phyloP scores from a whole-genome alignment of 441 rosid genomes.

The Erodium trifolium region DNA sequence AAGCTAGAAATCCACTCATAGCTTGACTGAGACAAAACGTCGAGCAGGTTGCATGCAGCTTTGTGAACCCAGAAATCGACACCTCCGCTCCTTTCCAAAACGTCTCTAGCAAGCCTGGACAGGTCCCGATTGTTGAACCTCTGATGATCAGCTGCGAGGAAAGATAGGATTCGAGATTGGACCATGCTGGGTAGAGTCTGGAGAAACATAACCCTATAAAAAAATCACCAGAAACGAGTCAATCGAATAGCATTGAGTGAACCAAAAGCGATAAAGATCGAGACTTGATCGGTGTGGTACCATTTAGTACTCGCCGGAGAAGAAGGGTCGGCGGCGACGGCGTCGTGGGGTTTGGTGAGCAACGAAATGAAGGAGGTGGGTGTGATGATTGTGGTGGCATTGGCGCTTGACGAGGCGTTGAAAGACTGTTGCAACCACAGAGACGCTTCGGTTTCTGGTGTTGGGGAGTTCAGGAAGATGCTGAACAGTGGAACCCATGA shows the following conservation, averaged over 20 bases:
- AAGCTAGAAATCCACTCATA: slow-evolving; percentile 33
- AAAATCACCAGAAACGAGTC: slow-evolving; percentile 16
- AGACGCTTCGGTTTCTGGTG: slow-evolving; percentile 66
- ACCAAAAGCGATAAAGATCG: not conserved
- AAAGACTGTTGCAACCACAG: slow-evolving; percentile 53
- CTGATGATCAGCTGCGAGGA: slow-evolving; percentile 40
- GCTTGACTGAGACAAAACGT: slow-evolving; percentile 37
- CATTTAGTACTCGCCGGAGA: slow-evolving; percentile 28
- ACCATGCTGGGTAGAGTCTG: slow-evolving; percentile 57
- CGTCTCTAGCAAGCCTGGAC: slow-evolving; percentile 34
- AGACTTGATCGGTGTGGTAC: slow-evolving; percentile 20
- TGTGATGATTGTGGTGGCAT: slow-evolving; percentile 35
- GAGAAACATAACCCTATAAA: slow-evolving; percentile 50
- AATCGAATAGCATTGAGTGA: not conserved
- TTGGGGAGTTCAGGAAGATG: slow-evolving; percentile 46
- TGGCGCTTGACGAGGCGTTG: slow-evolving; percentile 24
- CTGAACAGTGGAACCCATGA: slow-evolving; percentile 55
- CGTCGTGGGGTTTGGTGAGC: slow-evolving; percentile 32
- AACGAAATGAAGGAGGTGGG: slow-evolving; percentile 54
- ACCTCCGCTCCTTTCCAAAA: slow-evolving; percentile 28
- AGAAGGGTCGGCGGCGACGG: slow-evolving; percentile 22
- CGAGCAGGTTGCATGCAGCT: slow-evolving; percentile 64
- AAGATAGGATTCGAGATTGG: slow-evolving; percentile 54
- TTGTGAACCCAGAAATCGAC: slow-evolving; percentile 60
- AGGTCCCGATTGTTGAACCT: slow-evolving; percentile 43